These are phyloP conservation scores for Sclerotiophoma versabilis DNA, from an alignment of 2,329 filamentous ascomycete species.

Conservation along the genomic window DNA sequence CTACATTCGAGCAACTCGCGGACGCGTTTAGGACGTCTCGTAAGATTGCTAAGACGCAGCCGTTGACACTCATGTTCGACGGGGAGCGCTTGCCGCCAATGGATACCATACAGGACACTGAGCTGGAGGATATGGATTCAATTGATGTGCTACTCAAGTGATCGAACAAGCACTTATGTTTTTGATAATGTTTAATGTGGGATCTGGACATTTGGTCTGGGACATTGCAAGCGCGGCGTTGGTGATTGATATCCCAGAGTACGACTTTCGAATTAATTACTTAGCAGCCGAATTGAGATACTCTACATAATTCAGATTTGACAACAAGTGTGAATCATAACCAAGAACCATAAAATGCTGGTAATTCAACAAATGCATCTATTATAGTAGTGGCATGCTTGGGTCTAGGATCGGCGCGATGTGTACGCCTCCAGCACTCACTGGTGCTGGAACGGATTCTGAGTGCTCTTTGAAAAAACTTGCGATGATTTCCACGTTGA, in stretches of 20 bases:
- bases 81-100: slow-evolving; percentile 46
- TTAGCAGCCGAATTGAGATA: background rate
- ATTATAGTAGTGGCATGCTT: background rate
- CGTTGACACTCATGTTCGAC: slow-evolving; percentile 48
- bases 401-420: background rate
- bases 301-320: background rate
- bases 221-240: slow-evolving; percentile 15
- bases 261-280: background rate
- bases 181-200: background rate
- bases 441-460: background rate
- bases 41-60: slow-evolving; percentile 34
- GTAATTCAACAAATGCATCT: background rate
- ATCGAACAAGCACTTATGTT: background rate
- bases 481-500: background rate
- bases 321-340: too few species aligned
- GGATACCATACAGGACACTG: slow-evolving; percentile 41
- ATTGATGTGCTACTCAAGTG: slow-evolving; percentile 48
- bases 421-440: background rate
- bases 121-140: slow-evolving; percentile 48
- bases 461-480: background rate
- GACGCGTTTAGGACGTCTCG: slow-evolving; percentile 36
- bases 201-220: background rate
- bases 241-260: slow-evolving; percentile 11
- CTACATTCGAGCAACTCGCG: slow-evolving; percentile 41
- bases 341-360: too few species aligned